Evolutionary conservation across 2,329 filamentous ascomycete species (phyloP).

Genomic region (Fusarium odoratissimum): DNA sequence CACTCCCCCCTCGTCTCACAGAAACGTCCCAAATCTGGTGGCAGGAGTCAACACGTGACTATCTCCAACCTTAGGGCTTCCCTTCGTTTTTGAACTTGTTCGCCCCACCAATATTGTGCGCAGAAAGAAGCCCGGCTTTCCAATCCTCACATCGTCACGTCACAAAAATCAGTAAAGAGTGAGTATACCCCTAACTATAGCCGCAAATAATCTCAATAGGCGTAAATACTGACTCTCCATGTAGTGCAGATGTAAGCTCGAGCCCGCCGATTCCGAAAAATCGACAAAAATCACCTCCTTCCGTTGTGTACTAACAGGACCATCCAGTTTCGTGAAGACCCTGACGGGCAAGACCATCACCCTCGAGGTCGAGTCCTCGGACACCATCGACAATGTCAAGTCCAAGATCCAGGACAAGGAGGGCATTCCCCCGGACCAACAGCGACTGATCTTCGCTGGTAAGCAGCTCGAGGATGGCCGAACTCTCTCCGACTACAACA

Average conservation of each 20-base stretch:
- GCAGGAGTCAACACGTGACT: constrained; percentile 44
- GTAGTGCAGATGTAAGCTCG: constrained; percentile 89
- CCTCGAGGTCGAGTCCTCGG: constrained; percentile 97
- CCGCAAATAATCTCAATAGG: constrained; percentile 14
- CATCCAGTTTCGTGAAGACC: constrained; percentile 96
- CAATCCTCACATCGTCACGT: constrained; percentile 58
- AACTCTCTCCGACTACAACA: constrained; percentile 98
- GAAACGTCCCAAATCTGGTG: neutral
- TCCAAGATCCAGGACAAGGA: constrained; percentile 99
- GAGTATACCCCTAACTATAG: constrained; percentile 53
- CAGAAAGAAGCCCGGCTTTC: constrained; percentile 49
- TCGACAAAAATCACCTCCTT: constrained; percentile 22
- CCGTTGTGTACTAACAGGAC: constrained; percentile 46
- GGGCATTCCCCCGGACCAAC: constrained; percentile 97
- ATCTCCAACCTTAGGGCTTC: constrained; percentile 52
- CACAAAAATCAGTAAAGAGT: constrained; percentile 69
- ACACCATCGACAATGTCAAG: constrained; percentile 99
- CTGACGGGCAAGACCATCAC: constrained; percentile 99
- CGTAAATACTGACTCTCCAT: constrained; percentile 39
- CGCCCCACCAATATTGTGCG: constrained; percentile 60
- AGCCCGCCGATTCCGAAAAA: constrained; percentile 41
- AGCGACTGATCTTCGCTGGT: constrained; percentile 98
- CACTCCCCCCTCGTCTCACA: neutral
- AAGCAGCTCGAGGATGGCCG: constrained; percentile 99
- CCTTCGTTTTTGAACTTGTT: constrained; percentile 43